Evolutionary conservation across 352 stramenopile genomes (phyloP).

Genomic region (Pythium aristosporum): DNA sequence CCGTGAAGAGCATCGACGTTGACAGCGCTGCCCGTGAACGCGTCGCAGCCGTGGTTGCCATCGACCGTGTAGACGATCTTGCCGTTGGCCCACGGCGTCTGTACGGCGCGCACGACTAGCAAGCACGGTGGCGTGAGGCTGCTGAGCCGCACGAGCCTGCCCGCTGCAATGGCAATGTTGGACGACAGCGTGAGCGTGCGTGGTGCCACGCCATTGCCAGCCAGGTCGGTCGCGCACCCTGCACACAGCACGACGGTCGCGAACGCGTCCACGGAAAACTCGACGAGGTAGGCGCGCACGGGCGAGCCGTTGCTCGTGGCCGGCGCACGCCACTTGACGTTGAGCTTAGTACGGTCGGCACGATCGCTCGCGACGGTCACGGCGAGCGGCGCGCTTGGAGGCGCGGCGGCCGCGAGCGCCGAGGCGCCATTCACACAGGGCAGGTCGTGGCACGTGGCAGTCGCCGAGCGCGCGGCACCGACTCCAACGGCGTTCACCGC

Average conservation of each 20-base stretch:
- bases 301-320: slow-evolving; percentile 59
- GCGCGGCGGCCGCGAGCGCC: slow-evolving; percentile 51
- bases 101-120: slow-evolving; percentile 38
- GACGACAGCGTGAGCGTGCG: slow-evolving; percentile 50
- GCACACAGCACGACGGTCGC: slow-evolving; percentile 37
- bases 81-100: slow-evolving; percentile 35
- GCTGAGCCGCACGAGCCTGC: slow-evolving; percentile 46
- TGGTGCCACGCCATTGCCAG: slow-evolving; percentile 14
- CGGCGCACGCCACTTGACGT: slow-evolving; percentile 84
- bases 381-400: slow-evolving; percentile 64
- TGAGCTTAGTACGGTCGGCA: slow-evolving; percentile 69
- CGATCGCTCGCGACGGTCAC: slow-evolving; percentile 85
- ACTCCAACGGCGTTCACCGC: slow-evolving; percentile 87
- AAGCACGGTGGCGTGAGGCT: slow-evolving; percentile 50
- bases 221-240: slow-evolving; percentile 45
- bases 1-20: slow-evolving; percentile 53
- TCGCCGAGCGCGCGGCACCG: slow-evolving; percentile 50
- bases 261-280: slow-evolving; percentile 77
- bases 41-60: slow-evolving; percentile 61
- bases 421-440: slow-evolving; percentile 42
- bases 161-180: slow-evolving; percentile 31
- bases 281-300: slow-evolving; percentile 78
- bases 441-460: slow-evolving; percentile 47
- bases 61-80: slow-evolving; percentile 47
- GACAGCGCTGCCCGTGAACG: slow-evolving; percentile 34